These are phyloP conservation scores for Hypomyces perniciosus DNA, from an alignment of 2,329 filamentous ascomycete genomes.

Conservation along the genomic window DNA sequence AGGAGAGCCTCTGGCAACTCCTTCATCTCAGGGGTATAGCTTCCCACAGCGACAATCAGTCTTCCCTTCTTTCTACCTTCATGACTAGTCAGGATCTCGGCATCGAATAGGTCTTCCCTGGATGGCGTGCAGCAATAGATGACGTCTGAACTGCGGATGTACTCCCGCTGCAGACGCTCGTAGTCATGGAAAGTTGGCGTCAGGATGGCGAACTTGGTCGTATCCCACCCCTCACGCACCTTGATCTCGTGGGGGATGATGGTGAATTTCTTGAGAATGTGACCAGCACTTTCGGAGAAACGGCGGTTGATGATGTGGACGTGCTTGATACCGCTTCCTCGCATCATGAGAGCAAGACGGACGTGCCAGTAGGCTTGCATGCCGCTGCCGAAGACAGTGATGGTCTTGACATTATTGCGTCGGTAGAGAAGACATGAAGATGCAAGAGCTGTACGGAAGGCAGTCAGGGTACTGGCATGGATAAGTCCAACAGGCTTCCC, in stretches of 20 bases:
- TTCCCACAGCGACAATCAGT: constrained; percentile 67
- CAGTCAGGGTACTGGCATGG: constrained; percentile 68
- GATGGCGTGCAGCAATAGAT: constrained; percentile 88
- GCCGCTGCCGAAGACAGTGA: constrained; percentile 83
- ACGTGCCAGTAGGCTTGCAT: constrained; percentile 95
- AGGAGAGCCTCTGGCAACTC: constrained; percentile 78
- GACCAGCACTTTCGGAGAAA: constrained; percentile 53
- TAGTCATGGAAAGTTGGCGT: constrained; percentile 68
- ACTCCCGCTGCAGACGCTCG: constrained; percentile 59
- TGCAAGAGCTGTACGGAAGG: constrained; percentile 71
- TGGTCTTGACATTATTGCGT: constrained; percentile 63
- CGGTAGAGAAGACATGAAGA: constrained; percentile 60
- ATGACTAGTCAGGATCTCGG: constrained; percentile 61
- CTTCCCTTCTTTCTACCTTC: constrained; percentile 65
- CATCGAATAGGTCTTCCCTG: constrained; percentile 67
- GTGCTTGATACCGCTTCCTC: constrained; percentile 62
- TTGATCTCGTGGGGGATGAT: constrained; percentile 38
- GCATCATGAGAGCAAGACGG: constrained; percentile 72
- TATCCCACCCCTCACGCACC: constrained; percentile 54
- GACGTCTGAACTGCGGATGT: constrained; percentile 67
- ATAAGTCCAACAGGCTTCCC: constrained; percentile 62
- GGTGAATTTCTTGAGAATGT: constrained; percentile 45
- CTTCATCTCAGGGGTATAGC: constrained; percentile 65
- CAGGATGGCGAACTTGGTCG: constrained; percentile 61
- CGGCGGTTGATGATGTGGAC: constrained; percentile 78